Conservation (phyloP, 2,329 filamentous ascomycete species). For the Verruconis gallopava region DNA sequence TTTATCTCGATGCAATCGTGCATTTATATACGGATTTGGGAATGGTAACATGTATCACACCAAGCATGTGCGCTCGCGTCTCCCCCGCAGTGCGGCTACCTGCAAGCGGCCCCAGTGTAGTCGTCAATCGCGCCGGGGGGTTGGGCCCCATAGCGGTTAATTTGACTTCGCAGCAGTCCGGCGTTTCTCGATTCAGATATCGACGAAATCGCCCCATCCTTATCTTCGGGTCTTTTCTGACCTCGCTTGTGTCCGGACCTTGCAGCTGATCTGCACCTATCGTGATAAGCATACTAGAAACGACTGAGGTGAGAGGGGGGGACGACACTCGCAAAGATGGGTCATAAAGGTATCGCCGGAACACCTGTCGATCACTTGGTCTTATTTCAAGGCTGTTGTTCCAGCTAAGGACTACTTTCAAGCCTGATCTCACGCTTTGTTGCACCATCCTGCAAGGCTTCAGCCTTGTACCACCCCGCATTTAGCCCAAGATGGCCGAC, state of each 20-base stretch:
- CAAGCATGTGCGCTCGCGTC: too few relatives aligned
- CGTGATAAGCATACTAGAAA: background rate
- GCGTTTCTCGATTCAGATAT: background rate
- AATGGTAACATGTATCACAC: too few relatives aligned
- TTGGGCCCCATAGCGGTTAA: too few relatives aligned
- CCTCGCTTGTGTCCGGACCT: background rate
- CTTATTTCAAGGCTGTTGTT: background rate
- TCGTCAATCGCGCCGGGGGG: too few relatives aligned
- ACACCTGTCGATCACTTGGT: background rate
- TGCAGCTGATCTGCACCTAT: background rate
- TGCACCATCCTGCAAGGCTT: too few relatives aligned
- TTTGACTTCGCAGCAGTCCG: too few relatives aligned
- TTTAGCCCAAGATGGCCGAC: slow-evolving; percentile 15
- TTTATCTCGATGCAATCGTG: too few relatives aligned
- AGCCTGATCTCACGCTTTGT: background rate
- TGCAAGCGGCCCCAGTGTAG: too few relatives aligned
- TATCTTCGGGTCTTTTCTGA: background rate
- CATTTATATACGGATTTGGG: too few relatives aligned
- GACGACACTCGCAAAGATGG: too few relatives aligned
- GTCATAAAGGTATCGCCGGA: background rate
- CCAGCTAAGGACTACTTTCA: background rate
- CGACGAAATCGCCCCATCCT: background rate
- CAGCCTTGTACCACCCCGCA: slow-evolving; percentile 4
- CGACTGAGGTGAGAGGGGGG: too few relatives aligned
- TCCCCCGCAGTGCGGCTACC: too few relatives aligned